These are phyloP conservation scores for Phlebiopsis gigantea DNA, from an alignment of 768 basidiomycete genomes.

Conservation along the genomic window DNA sequence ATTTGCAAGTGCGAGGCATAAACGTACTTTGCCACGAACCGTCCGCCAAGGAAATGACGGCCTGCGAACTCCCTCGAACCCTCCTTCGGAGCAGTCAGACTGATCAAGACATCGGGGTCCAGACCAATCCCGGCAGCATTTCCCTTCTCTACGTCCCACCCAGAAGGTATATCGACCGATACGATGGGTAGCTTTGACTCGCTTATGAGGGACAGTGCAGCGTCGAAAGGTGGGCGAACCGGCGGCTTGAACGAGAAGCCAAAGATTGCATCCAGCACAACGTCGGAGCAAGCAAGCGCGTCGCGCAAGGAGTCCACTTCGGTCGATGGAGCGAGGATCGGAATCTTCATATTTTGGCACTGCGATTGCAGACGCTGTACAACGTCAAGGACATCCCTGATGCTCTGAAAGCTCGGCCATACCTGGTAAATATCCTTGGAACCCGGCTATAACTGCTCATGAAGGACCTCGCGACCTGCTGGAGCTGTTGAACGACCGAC, in stretches of 20 bases:
- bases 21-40: slow-evolving; percentile 84
- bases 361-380: slow-evolving; percentile 73
- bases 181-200: slow-evolving; percentile 74
- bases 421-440: slow-evolving; percentile 92
- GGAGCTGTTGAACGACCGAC: slow-evolving; percentile 34
- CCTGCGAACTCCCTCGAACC: slow-evolving; percentile 77
- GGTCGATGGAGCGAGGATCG: slow-evolving; percentile 50
- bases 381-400: too few relatives aligned
- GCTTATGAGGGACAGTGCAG: slow-evolving; percentile 61
- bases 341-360: slow-evolving; percentile 85
- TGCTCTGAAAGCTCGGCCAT: not conserved
- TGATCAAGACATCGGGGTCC: slow-evolving; percentile 75
- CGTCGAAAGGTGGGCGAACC: slow-evolving; percentile 82
- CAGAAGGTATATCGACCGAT: slow-evolving; percentile 93
- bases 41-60: slow-evolving; percentile 87
- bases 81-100: slow-evolving; percentile 91
- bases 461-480: not conserved
- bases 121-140: slow-evolving; percentile 51
- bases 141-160: slow-evolving; percentile 92
- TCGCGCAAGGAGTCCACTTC: slow-evolving; percentile 41
- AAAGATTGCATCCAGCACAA: slow-evolving; percentile 94
- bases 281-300: slow-evolving; percentile 59
- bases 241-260: slow-evolving; percentile 97
- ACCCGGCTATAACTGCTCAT: slow-evolving; percentile 54
- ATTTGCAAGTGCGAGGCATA: not conserved